Percentiles rank a stretch among this genome's conserved stretches.
Evolutionary conservation across 1,284 basidiomycete species (phyloP).

Genomic region (Tranzscheliella williamsii): DNA sequence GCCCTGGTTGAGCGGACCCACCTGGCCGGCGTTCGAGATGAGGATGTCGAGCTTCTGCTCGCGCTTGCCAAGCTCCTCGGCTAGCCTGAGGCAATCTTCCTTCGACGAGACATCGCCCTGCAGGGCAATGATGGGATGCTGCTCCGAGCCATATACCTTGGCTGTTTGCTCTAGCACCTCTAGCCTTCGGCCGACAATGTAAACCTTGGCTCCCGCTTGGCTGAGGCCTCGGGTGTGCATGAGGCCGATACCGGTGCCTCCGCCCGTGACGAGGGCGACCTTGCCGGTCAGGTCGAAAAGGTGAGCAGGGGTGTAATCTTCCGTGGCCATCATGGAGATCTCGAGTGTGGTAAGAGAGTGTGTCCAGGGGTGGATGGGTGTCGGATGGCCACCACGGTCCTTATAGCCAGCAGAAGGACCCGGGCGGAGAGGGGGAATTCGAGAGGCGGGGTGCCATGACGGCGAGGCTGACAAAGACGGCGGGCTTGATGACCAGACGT

Average conservation of each 20-base stretch:
- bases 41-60: constrained; percentile 42
- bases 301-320: constrained; percentile 14
- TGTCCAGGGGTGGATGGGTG: too few species aligned
- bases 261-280: constrained; percentile 76
- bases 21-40: constrained; percentile 38
- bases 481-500: too few species aligned
- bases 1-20: constrained; percentile 40
- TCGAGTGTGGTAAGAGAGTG: too few species aligned
- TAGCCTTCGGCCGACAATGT: constrained; percentile 62
- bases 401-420: too few species aligned
- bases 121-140: constrained; percentile 21
- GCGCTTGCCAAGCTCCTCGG: constrained; percentile 23
- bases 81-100: constrained; percentile 29
- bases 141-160: constrained; percentile 29
- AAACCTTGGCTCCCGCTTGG: constrained; percentile 77
- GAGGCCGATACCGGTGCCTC: constrained; percentile 74
- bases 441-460: too few species aligned
- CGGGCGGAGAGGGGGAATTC: too few species aligned
- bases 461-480: too few species aligned
- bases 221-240: constrained; percentile 77
- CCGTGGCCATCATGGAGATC: too few species aligned
- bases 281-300: constrained; percentile 52
- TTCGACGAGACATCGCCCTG: constrained; percentile 34
- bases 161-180: constrained; percentile 40
- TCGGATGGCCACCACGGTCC: too few species aligned